phyloP scores from a whole-genome alignment of 179 eudicot genomes.

The Spinacia oleracea region DNA sequence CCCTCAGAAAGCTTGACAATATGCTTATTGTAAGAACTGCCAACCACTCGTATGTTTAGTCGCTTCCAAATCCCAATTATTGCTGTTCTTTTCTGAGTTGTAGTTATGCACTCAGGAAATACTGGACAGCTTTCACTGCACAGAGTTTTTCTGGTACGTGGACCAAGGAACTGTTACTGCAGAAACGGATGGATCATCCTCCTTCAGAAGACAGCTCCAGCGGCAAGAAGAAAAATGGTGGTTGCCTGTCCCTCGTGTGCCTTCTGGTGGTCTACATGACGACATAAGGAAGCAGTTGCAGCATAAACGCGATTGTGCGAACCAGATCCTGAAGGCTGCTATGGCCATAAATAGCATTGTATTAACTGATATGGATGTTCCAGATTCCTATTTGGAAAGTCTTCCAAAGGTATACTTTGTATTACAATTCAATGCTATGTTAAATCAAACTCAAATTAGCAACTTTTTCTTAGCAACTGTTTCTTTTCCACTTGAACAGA shows the following conservation, averaged over 20 bases:
- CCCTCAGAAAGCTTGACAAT: slow-evolving; percentile 70
- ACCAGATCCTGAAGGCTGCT: slow-evolving; percentile 49
- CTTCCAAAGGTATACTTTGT: slow-evolving; percentile 40
- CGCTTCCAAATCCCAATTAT: neutral
- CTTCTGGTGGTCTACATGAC: slow-evolving; percentile 37
- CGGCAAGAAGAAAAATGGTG: slow-evolving; percentile 50
- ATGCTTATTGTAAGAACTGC: slow-evolving; percentile 63
- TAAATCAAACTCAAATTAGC: too few species aligned
- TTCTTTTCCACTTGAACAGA: too few species aligned
- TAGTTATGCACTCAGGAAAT: slow-evolving; percentile 24
- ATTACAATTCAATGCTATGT: too few species aligned
- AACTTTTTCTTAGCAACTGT: too few species aligned
- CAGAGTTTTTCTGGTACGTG: slow-evolving; percentile 44
- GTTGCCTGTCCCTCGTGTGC: slow-evolving; percentile 50
- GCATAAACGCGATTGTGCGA: slow-evolving; percentile 42
- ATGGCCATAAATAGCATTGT: slow-evolving; percentile 41
- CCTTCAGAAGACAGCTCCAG: slow-evolving; percentile 33
- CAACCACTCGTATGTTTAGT: neutral
- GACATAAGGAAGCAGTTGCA: slow-evolving; percentile 41
- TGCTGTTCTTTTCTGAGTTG: neutral
- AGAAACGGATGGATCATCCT: slow-evolving; percentile 34
- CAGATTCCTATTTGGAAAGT: slow-evolving; percentile 38
- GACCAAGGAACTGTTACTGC: slow-evolving; percentile 38
- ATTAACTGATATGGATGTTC: slow-evolving; percentile 41
- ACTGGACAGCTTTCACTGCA: slow-evolving; percentile 33